phyloP scores from a whole-genome alignment of 2,329 filamentous ascomycete genomes.

The Diaporthe aspalathi region DNA sequence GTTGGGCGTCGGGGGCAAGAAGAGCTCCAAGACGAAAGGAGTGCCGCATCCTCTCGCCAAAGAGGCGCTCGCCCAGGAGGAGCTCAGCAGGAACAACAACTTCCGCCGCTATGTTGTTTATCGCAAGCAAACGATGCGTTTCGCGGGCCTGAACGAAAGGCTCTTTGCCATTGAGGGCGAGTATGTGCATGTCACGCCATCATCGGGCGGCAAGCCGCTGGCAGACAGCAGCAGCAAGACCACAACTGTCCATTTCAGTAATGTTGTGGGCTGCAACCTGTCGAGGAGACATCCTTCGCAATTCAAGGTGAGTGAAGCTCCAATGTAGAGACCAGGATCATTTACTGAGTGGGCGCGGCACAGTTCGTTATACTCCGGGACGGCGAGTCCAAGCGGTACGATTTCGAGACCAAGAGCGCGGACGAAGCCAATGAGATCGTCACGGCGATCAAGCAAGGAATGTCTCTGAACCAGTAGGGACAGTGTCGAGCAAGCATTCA shows the following conservation, averaged over 20 bases:
- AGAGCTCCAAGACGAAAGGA: constrained; percentile 65
- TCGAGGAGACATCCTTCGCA: constrained; percentile 83
- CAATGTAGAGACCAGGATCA: background rate
- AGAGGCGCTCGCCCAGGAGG: constrained; percentile 69
- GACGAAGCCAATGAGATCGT: constrained; percentile 85
- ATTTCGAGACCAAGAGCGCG: constrained; percentile 81
- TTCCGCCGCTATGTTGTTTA: constrained; percentile 85
- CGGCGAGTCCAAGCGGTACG: constrained; percentile 82
- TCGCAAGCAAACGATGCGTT: constrained; percentile 84
- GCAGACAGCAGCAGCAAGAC: constrained; percentile 75
- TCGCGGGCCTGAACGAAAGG: constrained; percentile 80
- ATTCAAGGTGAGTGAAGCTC: constrained; percentile 69
- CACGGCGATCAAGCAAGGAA: constrained; percentile 79
- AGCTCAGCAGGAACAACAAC: constrained; percentile 65
- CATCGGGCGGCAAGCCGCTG: constrained; percentile 72
- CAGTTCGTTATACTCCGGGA: constrained; percentile 79
- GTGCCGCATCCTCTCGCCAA: constrained; percentile 73
- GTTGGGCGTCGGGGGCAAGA: constrained; percentile 51
- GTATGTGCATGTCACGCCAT: constrained; percentile 86
- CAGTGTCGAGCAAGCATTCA: background rate
- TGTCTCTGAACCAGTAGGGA: constrained; percentile 70
- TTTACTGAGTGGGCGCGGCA: background rate
- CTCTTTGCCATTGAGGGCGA: constrained; percentile 85
- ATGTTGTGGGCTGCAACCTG: constrained; percentile 85
- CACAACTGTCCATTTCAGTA: constrained; percentile 84